phyloP scores from a whole-genome alignment of 2,329 filamentous ascomycete genomes.

The Ophiocordyceps camponoti-rufipedis region DNA sequence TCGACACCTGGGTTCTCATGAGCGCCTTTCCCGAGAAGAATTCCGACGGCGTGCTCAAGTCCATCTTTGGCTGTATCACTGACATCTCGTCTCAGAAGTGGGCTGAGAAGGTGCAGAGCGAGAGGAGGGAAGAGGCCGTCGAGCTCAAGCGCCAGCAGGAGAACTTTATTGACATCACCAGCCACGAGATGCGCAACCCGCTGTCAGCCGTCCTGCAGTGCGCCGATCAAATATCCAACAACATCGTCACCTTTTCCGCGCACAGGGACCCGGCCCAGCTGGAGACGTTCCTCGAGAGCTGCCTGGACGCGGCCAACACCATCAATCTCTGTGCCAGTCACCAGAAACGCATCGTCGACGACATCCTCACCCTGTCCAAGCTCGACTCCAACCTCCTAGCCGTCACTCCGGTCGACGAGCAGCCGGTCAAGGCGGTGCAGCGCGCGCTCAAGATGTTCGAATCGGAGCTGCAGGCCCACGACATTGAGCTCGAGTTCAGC shows the following conservation, averaged over 20 bases:
- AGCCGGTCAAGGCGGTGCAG: conserved; percentile 49
- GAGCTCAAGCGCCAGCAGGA: conserved; percentile 58
- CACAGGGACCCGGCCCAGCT: conserved; percentile 22
- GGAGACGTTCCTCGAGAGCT: conserved; percentile 30
- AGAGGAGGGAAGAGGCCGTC: conserved; percentile 62
- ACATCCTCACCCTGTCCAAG: conserved; percentile 49
- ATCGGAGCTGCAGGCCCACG: conserved; percentile 51
- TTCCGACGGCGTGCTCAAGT: conserved; percentile 44
- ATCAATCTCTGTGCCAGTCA: conserved; percentile 66
- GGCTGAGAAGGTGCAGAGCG: conserved; percentile 63
- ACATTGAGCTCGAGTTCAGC: conserved; percentile 51
- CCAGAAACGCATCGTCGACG: conserved; percentile 55
- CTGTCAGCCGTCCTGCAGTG: conserved; percentile 59
- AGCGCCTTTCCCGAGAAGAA: conserved; percentile 58
- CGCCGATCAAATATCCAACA: conserved; percentile 49
- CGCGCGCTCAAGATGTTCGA: conserved; percentile 65
- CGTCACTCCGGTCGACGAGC: conserved; percentile 51
- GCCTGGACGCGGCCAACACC: conserved; percentile 61
- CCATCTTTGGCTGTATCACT: conserved; percentile 65
- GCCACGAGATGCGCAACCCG: conserved; percentile 62
- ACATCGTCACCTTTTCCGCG: conserved; percentile 24
- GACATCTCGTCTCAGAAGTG: conserved; percentile 77
- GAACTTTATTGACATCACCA: conserved; percentile 59
- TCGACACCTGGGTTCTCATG: conserved; percentile 63
- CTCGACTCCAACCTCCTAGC: conserved; percentile 52